Conservation (phyloP, 345 rosid species). For the Sonneratia caseolaris region DNA sequence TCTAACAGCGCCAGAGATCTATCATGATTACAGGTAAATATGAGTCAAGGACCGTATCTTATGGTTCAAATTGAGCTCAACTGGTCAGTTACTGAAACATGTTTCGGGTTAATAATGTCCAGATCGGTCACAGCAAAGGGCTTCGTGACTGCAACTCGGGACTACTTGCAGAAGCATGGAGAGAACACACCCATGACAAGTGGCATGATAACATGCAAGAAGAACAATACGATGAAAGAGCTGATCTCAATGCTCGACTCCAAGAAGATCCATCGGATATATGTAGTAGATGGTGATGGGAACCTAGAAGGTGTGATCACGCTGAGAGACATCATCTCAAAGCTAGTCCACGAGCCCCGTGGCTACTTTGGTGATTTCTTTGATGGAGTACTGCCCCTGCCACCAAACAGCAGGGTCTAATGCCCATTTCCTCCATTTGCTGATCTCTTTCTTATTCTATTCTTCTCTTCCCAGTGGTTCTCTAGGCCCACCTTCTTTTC, state of each 20-base stretch:
- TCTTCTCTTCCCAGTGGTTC: no score
- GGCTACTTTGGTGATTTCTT: slow-evolving; percentile 98
- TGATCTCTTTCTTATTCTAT: no score
- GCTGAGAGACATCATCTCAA: slow-evolving; percentile 77
- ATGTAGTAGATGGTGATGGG: slow-evolving; percentile 71
- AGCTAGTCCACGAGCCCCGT: slow-evolving; percentile 88
- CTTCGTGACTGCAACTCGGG: slow-evolving; percentile 58
- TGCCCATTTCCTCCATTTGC: no score
- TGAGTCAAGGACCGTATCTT: no score
- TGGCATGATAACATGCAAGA: slow-evolving; percentile 70
- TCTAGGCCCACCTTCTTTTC: no score
- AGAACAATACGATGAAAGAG: slow-evolving; percentile 51
- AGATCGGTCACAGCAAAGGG: slow-evolving; percentile 90
- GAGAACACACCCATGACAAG: slow-evolving; percentile 40
- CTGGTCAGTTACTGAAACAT: not conserved
- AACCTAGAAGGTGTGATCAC: slow-evolving; percentile 91
- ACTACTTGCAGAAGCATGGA: slow-evolving; percentile 48
- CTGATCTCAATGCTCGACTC: slow-evolving; percentile 63
- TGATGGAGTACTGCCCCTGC: slow-evolving; percentile 76
- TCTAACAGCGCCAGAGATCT: slow-evolving; percentile 85
- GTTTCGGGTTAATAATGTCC: not conserved
- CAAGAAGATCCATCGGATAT: slow-evolving; percentile 61
- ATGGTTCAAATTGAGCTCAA: not conserved
- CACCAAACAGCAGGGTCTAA: slow-evolving; percentile 64
- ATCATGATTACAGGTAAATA: slow-evolving; percentile 62